Evolutionary conservation across 2,329 filamentous ascomycete genomes (phyloP).

Genomic region (Penicillium sp.): DNA sequence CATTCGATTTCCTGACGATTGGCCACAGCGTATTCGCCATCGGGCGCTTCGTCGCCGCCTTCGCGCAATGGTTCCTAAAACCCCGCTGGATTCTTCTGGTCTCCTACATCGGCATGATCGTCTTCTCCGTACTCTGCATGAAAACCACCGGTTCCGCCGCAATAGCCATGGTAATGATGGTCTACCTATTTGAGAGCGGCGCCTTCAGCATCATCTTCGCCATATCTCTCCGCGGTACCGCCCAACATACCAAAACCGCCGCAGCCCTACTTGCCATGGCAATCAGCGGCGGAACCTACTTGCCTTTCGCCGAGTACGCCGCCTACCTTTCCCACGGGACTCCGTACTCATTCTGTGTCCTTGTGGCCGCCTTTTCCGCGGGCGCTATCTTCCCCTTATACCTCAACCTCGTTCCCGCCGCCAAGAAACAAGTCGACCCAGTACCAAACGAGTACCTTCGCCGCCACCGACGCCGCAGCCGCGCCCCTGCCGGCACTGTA

Average conservation of each 20-base stretch:
- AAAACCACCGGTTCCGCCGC: slow-evolving; percentile 45
- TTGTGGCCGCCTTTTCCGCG: slow-evolving; percentile 51
- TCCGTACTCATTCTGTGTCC: slow-evolving; percentile 53
- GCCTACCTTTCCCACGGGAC: slow-evolving; percentile 41
- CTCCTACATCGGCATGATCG: slow-evolving; percentile 53
- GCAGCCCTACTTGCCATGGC: slow-evolving; percentile 54
- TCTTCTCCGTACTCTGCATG: slow-evolving; percentile 54
- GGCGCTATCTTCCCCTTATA: slow-evolving; percentile 56
- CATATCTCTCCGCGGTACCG: slow-evolving; percentile 57
- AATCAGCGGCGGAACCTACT: slow-evolving; percentile 54
- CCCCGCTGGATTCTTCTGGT: slow-evolving; percentile 58
- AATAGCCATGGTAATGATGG: slow-evolving; percentile 50
- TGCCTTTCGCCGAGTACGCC: slow-evolving; percentile 55
- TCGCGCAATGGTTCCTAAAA: slow-evolving; percentile 54
- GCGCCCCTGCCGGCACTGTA: slow-evolving; percentile 4
- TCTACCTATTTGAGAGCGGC: slow-evolving; percentile 61
- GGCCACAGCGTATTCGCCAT: slow-evolving; percentile 59
- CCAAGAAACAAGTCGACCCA: slow-evolving; percentile 53
- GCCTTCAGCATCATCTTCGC: slow-evolving; percentile 60
- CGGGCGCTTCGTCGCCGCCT: slow-evolving; percentile 57
- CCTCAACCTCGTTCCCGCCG: slow-evolving; percentile 49
- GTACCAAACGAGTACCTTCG: slow-evolving; percentile 40
- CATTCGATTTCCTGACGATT: slow-evolving; percentile 51
- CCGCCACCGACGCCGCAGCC: slow-evolving; percentile 25
- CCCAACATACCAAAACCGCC: slow-evolving; percentile 57